Evolutionary conservation across 306 rosid species (phyloP), one percentile per base, ranked within the genome.

Genomic region (Trifolium repens): DNA sequence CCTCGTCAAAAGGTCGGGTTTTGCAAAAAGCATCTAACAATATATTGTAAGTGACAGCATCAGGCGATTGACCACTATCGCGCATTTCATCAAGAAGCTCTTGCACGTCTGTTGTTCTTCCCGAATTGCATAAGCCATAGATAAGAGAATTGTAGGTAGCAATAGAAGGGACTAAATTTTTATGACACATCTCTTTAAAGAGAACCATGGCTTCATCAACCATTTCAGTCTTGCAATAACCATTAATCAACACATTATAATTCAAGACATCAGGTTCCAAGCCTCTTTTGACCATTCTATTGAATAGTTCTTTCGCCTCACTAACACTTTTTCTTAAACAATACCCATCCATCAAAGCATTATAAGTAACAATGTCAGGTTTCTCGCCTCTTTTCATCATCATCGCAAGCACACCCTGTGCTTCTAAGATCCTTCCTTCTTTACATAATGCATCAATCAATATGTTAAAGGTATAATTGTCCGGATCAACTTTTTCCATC

Each of bases 211-310:
- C 89, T 70, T 83, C 76, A 37, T 80, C 82, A 49, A 85, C 57
- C 69, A 47, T 77, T 54, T 76, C 74, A 57, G 30, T 42, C 69
- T 80, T 85, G 68, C 89, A 85, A 70, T 83, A 74, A 58, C 87
- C 84, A 42, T 79, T 50, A 79, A 83, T 83, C 81, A 83, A 66
- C 63, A 83, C 73, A 12, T 76, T 82, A 55, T 82, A 76, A 80
- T 67, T 76, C 50, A 68, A 43, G 32, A 79, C 58, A 52, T 82
- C 78, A 26, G 83, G 87, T 47, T 34, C 40, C 49, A 75, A 50
- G 35, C 87, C 86, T 32, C 73, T 77, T 17, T 71, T 40, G 35
- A 69, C 66, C 84, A 85, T 84, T 26, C 4, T 19, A 66, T 67
- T n/a, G 43, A 87, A 76, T 11, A 84, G 11, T 27, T 72, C 54